A percentile compares a stretch with the other conserved stretches of the same genome.
Evolutionary conservation across 129 eudicot species (phyloP).

Genomic region (Mikania micrantha): DNA sequence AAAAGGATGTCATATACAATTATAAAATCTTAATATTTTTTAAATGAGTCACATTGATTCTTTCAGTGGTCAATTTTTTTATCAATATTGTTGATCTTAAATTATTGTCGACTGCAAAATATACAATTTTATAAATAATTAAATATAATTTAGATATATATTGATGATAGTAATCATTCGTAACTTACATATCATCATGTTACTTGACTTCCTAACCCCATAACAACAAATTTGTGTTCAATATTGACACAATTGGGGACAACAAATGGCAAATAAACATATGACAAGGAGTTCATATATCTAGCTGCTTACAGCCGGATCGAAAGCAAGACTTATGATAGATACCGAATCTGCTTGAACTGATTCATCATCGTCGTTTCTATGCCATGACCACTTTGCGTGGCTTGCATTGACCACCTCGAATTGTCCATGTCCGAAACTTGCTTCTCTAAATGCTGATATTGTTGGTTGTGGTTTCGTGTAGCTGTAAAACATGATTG

Average conservation of each 20-base stretch:
- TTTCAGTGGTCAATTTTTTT: too few species aligned
- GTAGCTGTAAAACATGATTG: slow-evolving; percentile 32
- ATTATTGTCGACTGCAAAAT: too few species aligned
- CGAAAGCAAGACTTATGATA: slow-evolving; percentile 34
- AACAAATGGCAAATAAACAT: background rate
- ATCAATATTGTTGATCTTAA: too few species aligned
- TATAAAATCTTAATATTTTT: too few species aligned
- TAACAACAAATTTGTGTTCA: background rate
- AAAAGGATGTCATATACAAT: too few species aligned
- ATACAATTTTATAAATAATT: too few species aligned
- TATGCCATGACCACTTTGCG: slow-evolving; percentile 66
- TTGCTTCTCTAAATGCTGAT: slow-evolving; percentile 32
- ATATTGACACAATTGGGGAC: background rate
- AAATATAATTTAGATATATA: too few species aligned
- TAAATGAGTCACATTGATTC: too few species aligned
- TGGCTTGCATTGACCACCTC: slow-evolving; percentile 44
- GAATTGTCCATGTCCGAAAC: slow-evolving; percentile 69
- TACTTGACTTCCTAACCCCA: background rate
- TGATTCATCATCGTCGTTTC: slow-evolving; percentile 51
- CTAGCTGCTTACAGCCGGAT: slow-evolving; percentile 28
- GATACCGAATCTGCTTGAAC: slow-evolving; percentile 41
- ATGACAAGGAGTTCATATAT: background rate
- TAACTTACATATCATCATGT: too few species aligned
- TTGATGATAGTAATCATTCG: too few species aligned
- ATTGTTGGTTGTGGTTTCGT: slow-evolving; percentile 40